Evolutionary conservation across 2,329 filamentous ascomycete species (phyloP), one percentile per base, ranked within the genome.

Genomic region (Xenoacremonium recifei): DNA sequence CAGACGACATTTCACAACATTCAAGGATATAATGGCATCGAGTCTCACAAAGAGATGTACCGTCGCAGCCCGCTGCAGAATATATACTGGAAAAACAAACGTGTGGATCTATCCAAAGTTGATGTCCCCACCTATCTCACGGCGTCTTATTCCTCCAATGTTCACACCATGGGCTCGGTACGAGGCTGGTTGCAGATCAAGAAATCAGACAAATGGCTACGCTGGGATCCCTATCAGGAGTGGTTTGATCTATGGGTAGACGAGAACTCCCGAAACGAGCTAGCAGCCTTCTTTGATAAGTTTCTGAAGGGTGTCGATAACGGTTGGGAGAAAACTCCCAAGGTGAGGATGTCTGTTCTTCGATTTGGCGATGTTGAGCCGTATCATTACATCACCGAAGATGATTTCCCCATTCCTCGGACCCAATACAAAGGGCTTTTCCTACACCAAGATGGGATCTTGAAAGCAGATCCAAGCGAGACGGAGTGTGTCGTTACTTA

Each of bases 251-350:
- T 73, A 3, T 74, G 64, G 37, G 53, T 19, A 12, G 25, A 58
- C 7, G 49, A 53, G 1, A 52, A 66, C 17, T 55, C 60, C 2
- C 49, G 37, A 18, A 54, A 63, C 2, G 70, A 75, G 38, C 58
- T 75, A 1, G 45, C 57, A 6, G 42, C 47, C 1, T 77, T 72
- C 55, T 76, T 76, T 40, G 72, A 76, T 38, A 54, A 51, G 3
- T 77, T 69, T 42, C 57, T 75, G 12, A 70, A 68, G 23, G 66
- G 59, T 0, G 55, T 59, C 1, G 44, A 69, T 1, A 77, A 76
- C 40, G 67, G 53, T 5, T 75, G 70, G 70, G 66, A 70, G 29
- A 58, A 62, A 25, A 76, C 71, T 0, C 66, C 71, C 0, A 55
- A 51, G 19, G 67, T 76, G 2, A 62, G 71, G 5, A 66, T 63